Evolutionary conservation across 2,329 filamentous ascomycete species (phyloP).

Genomic region (Penicillium sp.): DNA sequence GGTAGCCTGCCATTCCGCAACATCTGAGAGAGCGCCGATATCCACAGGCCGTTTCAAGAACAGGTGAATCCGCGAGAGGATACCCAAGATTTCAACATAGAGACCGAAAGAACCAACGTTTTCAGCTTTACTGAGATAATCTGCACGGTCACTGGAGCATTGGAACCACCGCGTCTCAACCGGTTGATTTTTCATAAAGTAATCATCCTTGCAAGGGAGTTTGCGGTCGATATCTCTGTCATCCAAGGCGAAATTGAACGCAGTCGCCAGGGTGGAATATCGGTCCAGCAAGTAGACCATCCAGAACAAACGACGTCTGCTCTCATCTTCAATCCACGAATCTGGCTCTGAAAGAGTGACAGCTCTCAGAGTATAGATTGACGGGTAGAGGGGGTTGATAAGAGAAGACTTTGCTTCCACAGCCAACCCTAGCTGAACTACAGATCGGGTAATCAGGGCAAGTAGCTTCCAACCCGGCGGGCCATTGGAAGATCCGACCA

Average conservation of each 20-base stretch:
- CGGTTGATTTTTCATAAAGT: conserved; percentile 72
- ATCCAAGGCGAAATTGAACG: conserved; percentile 82
- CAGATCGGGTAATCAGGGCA: conserved; percentile 76
- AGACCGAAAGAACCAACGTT: conserved; percentile 82
- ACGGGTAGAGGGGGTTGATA: conserved; percentile 68
- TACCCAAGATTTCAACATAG: conserved; percentile 80
- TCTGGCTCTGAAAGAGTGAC: conserved; percentile 74
- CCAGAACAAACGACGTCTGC: conserved; percentile 77
- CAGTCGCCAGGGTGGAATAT: conserved; percentile 81
- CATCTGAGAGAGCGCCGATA: conserved; percentile 72
- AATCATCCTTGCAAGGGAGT: conserved; percentile 75
- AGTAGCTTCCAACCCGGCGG: conserved; percentile 88
- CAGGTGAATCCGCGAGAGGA: conserved; percentile 76
- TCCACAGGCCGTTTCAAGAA: conserved; percentile 85
- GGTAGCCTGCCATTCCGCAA: conserved; percentile 78
- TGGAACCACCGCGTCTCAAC: conserved; percentile 77
- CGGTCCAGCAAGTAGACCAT: conserved; percentile 85
- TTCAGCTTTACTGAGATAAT: conserved; percentile 63
- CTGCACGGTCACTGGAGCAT: conserved; percentile 46
- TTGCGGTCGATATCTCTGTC: conserved; percentile 83
- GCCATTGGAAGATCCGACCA: conserved; percentile 78
- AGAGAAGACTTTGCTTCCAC: conserved; percentile 73
- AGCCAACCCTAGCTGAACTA: conserved; percentile 76
- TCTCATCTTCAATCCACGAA: conserved; percentile 84
- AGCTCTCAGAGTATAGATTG: conserved; percentile 79